phyloP scores from a whole-genome alignment of 2,329 filamentous ascomycete species.

The Trichoderma harzianum region DNA sequence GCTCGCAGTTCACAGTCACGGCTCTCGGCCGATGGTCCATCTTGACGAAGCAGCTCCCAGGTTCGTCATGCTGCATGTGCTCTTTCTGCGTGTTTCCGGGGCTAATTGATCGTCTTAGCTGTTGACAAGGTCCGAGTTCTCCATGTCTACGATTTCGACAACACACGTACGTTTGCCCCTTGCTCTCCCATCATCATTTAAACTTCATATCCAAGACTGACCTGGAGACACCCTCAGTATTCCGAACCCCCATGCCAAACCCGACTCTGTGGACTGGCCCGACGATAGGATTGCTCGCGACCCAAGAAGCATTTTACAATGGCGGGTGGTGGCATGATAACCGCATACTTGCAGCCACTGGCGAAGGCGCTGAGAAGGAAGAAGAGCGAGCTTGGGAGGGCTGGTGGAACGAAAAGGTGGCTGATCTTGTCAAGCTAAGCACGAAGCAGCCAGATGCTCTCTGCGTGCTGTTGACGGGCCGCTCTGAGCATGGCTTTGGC shows the following conservation, averaged over 20 bases:
- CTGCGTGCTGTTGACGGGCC: slow-evolving; percentile 82
- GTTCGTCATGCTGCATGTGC: slow-evolving; percentile 38
- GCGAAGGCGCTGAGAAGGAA: slow-evolving; percentile 76
- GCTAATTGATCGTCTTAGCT: slow-evolving; percentile 35
- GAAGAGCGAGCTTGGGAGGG: slow-evolving; percentile 82
- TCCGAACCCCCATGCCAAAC: slow-evolving; percentile 87
- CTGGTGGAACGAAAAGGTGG: slow-evolving; percentile 95
- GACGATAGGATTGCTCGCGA: slow-evolving; percentile 74
- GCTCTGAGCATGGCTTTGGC: slow-evolving; percentile 72
- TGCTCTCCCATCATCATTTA: not conserved
- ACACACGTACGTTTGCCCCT: slow-evolving; percentile 63
- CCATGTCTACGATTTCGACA: slow-evolving; percentile 97
- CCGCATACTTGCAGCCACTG: slow-evolving; percentile 79
- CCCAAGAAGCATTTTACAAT: slow-evolving; percentile 70
- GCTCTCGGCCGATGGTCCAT: slow-evolving; percentile 82
- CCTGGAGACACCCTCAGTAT: slow-evolving; percentile 57
- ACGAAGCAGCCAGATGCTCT: slow-evolving; percentile 81
- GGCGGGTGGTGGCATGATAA: slow-evolving; percentile 98
- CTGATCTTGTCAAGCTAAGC: slow-evolving; percentile 74
- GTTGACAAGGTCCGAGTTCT: slow-evolving; percentile 70
- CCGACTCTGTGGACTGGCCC: slow-evolving; percentile 77
- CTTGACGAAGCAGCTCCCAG: slow-evolving; percentile 66
- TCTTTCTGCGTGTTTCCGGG: not conserved
- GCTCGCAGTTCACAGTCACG: slow-evolving; percentile 58
- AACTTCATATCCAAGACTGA: slow-evolving; percentile 14